These are phyloP conservation scores for Aspergillus costaricaensis DNA, from an alignment of 2,329 filamentous ascomycete genomes.

Conservation along the genomic window DNA sequence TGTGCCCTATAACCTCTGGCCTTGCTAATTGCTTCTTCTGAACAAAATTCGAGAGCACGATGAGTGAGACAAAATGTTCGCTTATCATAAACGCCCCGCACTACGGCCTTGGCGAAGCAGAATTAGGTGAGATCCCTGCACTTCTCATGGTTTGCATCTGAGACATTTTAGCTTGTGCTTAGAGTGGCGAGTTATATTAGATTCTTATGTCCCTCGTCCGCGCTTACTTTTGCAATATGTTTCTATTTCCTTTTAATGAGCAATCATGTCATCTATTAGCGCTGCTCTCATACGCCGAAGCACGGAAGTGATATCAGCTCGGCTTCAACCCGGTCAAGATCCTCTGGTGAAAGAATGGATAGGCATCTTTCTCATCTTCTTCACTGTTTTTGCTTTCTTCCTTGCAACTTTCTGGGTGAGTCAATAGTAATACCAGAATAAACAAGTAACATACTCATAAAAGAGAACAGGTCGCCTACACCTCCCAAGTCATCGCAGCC, in stretches of 20 bases:
- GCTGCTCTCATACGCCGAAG: neutral
- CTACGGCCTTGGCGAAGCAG: neutral
- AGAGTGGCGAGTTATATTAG: neutral
- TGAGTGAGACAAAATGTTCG: neutral
- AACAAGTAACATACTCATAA: neutral
- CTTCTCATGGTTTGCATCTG: neutral
- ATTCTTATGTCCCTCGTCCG: neutral
- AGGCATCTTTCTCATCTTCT: neutral
- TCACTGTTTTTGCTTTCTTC: neutral
- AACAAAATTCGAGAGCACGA: too few species aligned
- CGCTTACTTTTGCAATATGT: neutral
- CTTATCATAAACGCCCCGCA: neutral
- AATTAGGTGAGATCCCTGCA: neutral
- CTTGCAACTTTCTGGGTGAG: neutral
- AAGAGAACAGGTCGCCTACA: slow-evolving; percentile 52
- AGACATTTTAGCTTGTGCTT: neutral
- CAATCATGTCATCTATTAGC: neutral
- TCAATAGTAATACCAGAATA: neutral
- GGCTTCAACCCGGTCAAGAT: neutral
- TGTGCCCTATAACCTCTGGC: too few species aligned
- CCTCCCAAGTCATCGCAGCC: slow-evolving; percentile 60
- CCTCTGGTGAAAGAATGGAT: neutral
- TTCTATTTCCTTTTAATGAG: neutral
- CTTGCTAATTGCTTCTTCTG: too few species aligned
- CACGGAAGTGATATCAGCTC: neutral